Base-by-base conservation (phyloP, 768 basidiomycete species). In the Mrakia frigida region DNA sequence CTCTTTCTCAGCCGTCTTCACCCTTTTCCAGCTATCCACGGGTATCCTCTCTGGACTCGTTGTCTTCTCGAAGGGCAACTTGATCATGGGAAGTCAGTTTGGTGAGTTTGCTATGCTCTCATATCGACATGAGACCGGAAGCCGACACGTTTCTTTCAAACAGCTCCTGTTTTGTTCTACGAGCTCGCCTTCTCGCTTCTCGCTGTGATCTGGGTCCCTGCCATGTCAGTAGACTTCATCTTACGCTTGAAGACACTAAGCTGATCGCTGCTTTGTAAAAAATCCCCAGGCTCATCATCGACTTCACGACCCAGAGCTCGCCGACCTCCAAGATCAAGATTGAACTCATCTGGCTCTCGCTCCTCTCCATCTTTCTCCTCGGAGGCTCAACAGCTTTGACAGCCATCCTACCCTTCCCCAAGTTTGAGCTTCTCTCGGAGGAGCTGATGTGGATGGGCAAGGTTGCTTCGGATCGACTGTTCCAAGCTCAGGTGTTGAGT, bases 1-100 rank as follows among this genome's bases (percentile, higher is more conserved):
- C n/a, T 41, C 39, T 39, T 23, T 2, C n/a, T 18, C 33, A 68
- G 65, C 65, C 33, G 21, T 41, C 65, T 41, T 68, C 37, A 41
- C 37, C 37, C 39, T 68, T 39, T 37, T 68, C 9, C 65, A 68
- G n/a, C 18, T 16, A 6, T 39, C 65, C 21, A 25, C 39, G 3
- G 65, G 65, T 1, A 68, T 68, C 37, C 39, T 68, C 65, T 13
- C 65, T 2, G 65, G 35, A 10, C 23, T 68, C 35, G 39, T 68
- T 13, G 35, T 68, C 21, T 35, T 39, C 39, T 14, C 31, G 4
- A 68, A 68, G 16, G 65, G 39, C 0, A 68, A 68, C 65, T 7
- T 68, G 3, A 68, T 68, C 65, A 37, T 67, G 35, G 65, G 65
- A 2, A 67, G 65, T 35, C 65, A 67, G 65, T 67, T 67, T 23